A percentile compares a stretch with the other conserved stretches of the same genome.
Evolutionary conservation across 108 stramenopile genomes (phyloP).

Genomic region (Conticribra weissflogii): DNA sequence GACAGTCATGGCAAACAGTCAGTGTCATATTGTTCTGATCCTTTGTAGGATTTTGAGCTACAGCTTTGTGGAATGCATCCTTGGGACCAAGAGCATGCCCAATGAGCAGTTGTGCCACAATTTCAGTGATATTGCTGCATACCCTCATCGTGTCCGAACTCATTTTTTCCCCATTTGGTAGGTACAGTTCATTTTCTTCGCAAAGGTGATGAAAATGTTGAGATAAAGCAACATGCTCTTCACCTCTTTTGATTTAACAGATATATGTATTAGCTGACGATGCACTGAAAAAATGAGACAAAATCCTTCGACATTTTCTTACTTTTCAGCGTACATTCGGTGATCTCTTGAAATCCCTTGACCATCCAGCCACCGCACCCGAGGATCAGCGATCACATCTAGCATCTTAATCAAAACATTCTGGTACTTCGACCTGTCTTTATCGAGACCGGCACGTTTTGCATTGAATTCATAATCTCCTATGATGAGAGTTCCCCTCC

Average conservation of each 20-base stretch:
- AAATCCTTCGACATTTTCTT: no score
- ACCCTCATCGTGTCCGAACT: conserved; percentile 8
- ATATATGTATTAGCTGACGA: no score
- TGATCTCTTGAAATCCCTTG: conserved; percentile 40
- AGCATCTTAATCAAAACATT: no score
- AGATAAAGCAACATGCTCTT: conserved; percentile 28
- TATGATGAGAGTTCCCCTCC: conserved; percentile 37
- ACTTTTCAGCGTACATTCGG: conserved; percentile 32
- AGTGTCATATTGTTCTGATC: conserved; percentile 1
- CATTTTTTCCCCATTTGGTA: not conserved
- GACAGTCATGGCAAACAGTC: conserved; percentile 18
- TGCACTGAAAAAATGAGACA: no score
- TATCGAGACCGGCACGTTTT: conserved; percentile 7
- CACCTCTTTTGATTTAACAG: no score
- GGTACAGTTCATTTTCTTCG: no score
- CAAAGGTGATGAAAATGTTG: conserved; percentile 49
- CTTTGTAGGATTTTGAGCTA: conserved; percentile 5
- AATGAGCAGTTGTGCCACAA: conserved; percentile 36
- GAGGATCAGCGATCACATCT: conserved; percentile 8
- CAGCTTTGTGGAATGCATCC: not conserved
- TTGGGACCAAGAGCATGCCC: conserved; percentile 37
- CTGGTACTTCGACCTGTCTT: conserved; percentile 9
- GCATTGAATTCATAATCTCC: conserved; percentile 28
- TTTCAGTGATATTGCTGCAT: conserved; percentile 39
- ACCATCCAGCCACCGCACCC: conserved; percentile 45